A percentile compares a stretch with the other conserved stretches of the same genome.
Conservation (phyloP, 2,329 filamentous ascomycete genomes). For the Hypoxylon sp. region DNA sequence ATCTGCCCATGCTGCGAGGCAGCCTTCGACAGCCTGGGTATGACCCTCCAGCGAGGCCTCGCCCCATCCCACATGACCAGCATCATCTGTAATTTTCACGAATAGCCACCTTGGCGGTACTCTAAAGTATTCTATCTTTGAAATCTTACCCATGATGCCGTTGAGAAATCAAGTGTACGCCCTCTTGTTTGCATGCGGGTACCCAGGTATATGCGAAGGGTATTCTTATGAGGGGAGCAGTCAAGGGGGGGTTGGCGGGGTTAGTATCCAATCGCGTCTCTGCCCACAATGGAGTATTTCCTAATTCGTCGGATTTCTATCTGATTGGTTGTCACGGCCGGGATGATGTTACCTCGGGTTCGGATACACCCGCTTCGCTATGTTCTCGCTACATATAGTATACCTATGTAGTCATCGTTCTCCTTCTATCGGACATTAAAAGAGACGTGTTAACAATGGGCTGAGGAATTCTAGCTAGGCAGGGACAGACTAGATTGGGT, state of each 20-base stretch:
- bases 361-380: neutral
- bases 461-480: neutral
- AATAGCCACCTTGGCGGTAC: conserved; percentile 83
- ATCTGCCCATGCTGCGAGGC: conserved; percentile 75
- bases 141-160: conserved; percentile 72
- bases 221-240: conserved; percentile 12
- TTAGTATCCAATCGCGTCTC: conserved; percentile 17
- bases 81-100: conserved; percentile 80
- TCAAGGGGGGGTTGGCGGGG: conserved; percentile 22
- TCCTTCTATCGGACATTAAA: neutral
- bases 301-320: conserved; percentile 25
- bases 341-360: conserved; percentile 12
- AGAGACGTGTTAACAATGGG: neutral
- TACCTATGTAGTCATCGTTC: neutral
- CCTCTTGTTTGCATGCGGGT: neutral
- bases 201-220: neutral
- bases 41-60: conserved; percentile 83
- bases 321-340: conserved; percentile 20
- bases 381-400: neutral
- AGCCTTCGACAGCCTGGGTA: conserved; percentile 80
- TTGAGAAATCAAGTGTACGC: neutral
- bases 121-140: conserved; percentile 79
- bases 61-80: conserved; percentile 78
- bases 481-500: neutral
- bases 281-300: conserved; percentile 28